phyloP scores from a whole-genome alignment of 1,284 basidiomycete genomes.

The Microbotryum intermedium region DNA sequence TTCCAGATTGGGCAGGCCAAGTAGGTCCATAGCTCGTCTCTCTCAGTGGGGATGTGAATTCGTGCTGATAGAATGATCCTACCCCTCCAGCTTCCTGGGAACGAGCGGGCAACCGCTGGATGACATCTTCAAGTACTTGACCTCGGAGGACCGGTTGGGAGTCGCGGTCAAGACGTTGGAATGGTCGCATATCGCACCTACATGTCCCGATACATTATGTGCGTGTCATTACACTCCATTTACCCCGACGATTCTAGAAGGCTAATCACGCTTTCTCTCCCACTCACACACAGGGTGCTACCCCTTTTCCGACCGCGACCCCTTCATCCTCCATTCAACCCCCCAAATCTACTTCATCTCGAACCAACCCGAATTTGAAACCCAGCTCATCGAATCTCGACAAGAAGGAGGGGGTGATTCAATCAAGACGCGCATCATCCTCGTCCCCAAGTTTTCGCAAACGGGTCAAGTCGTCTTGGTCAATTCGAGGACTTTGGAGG shows the following conservation, averaged over 20 bases:
- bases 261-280: neutral
- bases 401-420: conserved; percentile 32
- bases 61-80: conserved; percentile 13
- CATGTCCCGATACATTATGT: conserved; percentile 92
- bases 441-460: conserved; percentile 72
- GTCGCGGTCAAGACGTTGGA: conserved; percentile 71
- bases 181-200: conserved; percentile 95
- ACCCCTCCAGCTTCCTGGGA: conserved; percentile 54
- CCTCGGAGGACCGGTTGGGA: conserved; percentile 49
- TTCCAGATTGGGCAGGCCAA: conserved; percentile 49
- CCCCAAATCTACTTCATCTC: conserved; percentile 91
- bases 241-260: neutral
- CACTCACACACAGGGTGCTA: conserved; percentile 62
- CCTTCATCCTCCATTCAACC: conserved; percentile 74
- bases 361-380: conserved; percentile 75
- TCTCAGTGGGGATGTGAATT: conserved; percentile 21
- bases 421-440: conserved; percentile 54
- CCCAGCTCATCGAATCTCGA: conserved; percentile 51
- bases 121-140: conserved; percentile 88
- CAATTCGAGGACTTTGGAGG: conserved; percentile 51
- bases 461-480: conserved; percentile 57
- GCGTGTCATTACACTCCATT: conserved; percentile 25
- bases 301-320: conserved; percentile 79
- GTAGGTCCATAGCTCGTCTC: conserved; percentile 39
- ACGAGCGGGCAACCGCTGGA: conserved; percentile 87